Conservation (phyloP, 164 flowering plant genomes). For the Aristolochia californica region DNA sequence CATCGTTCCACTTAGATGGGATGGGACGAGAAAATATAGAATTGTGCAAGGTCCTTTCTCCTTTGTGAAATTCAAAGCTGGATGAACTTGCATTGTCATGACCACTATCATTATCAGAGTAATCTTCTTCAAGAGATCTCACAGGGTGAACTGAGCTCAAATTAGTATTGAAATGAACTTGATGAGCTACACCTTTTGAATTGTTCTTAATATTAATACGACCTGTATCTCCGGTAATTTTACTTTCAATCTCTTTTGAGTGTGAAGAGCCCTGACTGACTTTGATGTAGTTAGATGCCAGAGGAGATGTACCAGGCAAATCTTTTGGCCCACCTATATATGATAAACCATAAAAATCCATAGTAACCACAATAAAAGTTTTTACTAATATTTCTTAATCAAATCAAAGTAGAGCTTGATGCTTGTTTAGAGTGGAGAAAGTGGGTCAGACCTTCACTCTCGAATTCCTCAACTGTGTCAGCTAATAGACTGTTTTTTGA, state of each 20-base stretch:
- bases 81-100: slow-evolving; percentile 63
- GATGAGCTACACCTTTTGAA: slow-evolving; percentile 16
- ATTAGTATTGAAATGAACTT: slow-evolving; percentile 16
- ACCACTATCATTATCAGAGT: slow-evolving; percentile 70
- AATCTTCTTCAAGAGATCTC: slow-evolving; percentile 52
- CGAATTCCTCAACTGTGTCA: slow-evolving; percentile 24
- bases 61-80: slow-evolving; percentile 87
- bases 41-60: slow-evolving; percentile 44
- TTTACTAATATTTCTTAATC: no score
- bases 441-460: slow-evolving; percentile 30
- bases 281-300: slow-evolving; percentile 5
- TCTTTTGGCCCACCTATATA: slow-evolving; percentile 7
- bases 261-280: slow-evolving; percentile 13
- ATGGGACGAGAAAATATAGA: slow-evolving; percentile 40
- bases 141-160: slow-evolving; percentile 50
- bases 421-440: neutral
- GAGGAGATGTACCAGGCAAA: slow-evolving; percentile 3
- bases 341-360: no score
- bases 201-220: slow-evolving; percentile 23
- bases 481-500: slow-evolving; percentile 56
- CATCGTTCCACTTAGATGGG: slow-evolving; percentile 92
- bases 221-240: slow-evolving; percentile 18
- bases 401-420: no score
- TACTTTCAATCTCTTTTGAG: slow-evolving; percentile 16
- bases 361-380: no score